Base-by-base conservation (phyloP, 441 rosid species). In the Cnidoscolus chayamansa region DNA sequence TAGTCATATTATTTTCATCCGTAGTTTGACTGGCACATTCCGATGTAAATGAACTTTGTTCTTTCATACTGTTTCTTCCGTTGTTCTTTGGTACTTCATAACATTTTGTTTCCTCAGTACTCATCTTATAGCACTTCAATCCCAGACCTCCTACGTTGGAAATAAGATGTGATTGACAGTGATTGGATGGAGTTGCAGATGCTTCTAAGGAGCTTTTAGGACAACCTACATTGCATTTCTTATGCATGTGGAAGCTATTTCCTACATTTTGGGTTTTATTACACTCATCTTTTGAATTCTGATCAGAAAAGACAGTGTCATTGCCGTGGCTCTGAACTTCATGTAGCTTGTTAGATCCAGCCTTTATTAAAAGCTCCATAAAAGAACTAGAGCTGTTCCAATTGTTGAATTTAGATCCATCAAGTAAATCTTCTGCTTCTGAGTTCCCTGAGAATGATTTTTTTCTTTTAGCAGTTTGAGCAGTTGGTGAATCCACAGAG, bases 361-460 rank as follows among this genome's bases (percentile, higher is more conserved):
- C 84, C 80, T 77, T 80, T 37, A 80, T 76, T 50, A 88, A 63
- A 64, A 90, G 96, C 86, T 88, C 86, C 84, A 84, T 17, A 56
- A 80, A 91, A 32, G 96, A 84, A 63, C 67, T 75, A 48, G 77
- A 37, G 58, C 73, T 56, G 51, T 66, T 77, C 43, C 77, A 74
- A 71, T 70, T 74, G 63, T 58, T 69, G 20, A 77, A 58, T 71
- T 70, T 62, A 45, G 72, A 63, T 63, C 72, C 60, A 70, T 67
- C 76, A 63, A 63, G 74, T 64, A 65, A 73, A 76, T 81, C 80
- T 53, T 74, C 87, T 71, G 50, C 78, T 78, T 81, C 80, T 67
- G 89, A 80, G 82, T 81, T 81, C 55, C 81, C 89, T 40, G 82
- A 84, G 82, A 83, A 77, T 62, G 85, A 81, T 74, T 79, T 85